phyloP scores from a whole-genome alignment of 306 rosid species.

The Biancaea sappan region DNA sequence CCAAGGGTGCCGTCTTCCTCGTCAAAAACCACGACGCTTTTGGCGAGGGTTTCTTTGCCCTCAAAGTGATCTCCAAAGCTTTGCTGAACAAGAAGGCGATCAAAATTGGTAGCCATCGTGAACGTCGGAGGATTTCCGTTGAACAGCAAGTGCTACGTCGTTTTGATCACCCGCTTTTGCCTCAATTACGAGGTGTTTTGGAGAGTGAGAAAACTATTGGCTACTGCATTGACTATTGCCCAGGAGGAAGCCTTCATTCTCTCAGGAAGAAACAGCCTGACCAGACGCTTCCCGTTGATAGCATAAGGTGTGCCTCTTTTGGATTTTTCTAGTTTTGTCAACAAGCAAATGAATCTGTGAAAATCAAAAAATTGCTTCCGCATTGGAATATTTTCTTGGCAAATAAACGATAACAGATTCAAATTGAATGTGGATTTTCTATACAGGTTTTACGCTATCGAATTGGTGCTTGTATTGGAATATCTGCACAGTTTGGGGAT shows the following conservation, averaged over 20 bases:
- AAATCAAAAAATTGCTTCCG: too few species aligned
- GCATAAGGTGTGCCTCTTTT: conserved; percentile 69
- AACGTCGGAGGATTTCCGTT: conserved; percentile 61
- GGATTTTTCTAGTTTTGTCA: too few species aligned
- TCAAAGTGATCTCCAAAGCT: conserved; percentile 72
- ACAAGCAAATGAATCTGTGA: too few species aligned
- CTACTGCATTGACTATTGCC: conserved; percentile 73
- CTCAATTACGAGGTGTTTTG: conserved; percentile 61
- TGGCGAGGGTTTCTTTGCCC: conserved; percentile 55
- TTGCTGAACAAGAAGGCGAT: conserved; percentile 47
- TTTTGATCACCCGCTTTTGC: conserved; percentile 72
- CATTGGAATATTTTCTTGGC: too few species aligned
- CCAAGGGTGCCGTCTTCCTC: conserved; percentile 87
- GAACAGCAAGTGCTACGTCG: conserved; percentile 69
- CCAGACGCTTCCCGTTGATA: conserved; percentile 68
- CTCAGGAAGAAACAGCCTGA: conserved; percentile 67
- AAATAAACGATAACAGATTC: too few species aligned
- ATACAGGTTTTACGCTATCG: conserved; percentile 85
- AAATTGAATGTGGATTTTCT: background rate
- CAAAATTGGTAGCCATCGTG: conserved; percentile 24
- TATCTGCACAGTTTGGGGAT: conserved; percentile 77
- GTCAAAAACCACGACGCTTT: conserved; percentile 11
- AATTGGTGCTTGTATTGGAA: conserved; percentile 74
- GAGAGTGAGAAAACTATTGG: conserved; percentile 61
- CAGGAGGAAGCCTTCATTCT: conserved; percentile 76